Conservation (phyloP, 495 filamentous ascomycete genomes). For the Cercophora newfieldiana region DNA sequence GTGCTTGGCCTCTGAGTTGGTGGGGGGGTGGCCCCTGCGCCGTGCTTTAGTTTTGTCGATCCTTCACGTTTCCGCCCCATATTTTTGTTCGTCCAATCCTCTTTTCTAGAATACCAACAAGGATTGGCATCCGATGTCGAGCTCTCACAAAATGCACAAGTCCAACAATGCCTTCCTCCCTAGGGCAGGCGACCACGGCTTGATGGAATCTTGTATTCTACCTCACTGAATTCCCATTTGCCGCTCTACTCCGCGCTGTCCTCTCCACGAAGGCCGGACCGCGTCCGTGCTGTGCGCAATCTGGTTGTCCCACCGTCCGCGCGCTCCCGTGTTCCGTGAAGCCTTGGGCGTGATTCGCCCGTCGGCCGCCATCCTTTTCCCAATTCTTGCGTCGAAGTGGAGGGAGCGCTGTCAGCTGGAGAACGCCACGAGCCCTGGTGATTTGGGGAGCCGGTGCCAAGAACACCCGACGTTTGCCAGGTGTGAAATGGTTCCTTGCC, state of each 20-base stretch:
- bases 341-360: background rate
- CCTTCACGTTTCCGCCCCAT: background rate
- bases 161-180: background rate
- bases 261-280: background rate
- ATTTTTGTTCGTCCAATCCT: background rate
- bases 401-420: slow-evolving; percentile 12
- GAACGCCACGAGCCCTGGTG: slow-evolving; percentile 11
- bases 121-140: background rate
- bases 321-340: background rate
- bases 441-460: slow-evolving; percentile 17
- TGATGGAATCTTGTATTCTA: background rate
- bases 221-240: too few relatives aligned
- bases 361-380: background rate
- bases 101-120: too few relatives aligned
- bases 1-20: background rate
- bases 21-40: slow-evolving; percentile 1
- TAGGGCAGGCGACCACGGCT: background rate
- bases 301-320: background rate
- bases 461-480: background rate
- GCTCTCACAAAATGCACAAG: background rate
- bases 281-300: slow-evolving; percentile 3
- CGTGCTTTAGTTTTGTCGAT: background rate
- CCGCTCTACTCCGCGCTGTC: background rate
- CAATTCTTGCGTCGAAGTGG: background rate
- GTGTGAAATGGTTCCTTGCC: background rate